Conservation (phyloP, 805 yeast genomes). For the Teunomyces tritomae region DNA sequence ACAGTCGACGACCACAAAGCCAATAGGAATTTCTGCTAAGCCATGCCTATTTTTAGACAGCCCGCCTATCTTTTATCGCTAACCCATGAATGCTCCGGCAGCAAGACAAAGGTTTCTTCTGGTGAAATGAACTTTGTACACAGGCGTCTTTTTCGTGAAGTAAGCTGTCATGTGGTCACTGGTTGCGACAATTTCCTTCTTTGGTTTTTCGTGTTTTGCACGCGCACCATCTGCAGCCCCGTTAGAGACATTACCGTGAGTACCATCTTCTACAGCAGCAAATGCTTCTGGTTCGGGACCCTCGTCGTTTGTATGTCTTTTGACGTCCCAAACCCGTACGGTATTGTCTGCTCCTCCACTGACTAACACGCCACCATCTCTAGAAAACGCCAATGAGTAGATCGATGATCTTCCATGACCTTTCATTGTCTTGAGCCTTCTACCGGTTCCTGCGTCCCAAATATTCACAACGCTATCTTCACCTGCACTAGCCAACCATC, state of each 20-base stretch:
- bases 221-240: constrained; percentile 11
- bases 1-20: background rate
- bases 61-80: background rate
- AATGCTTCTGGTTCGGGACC: constrained; percentile 77
- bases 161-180: constrained; percentile 91
- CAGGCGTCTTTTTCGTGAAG: constrained; percentile 91
- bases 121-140: constrained; percentile 89
- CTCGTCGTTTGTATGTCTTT: constrained; percentile 76
- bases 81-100: constrained; percentile 72
- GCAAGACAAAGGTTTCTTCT: constrained; percentile 87
- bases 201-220: constrained; percentile 45
- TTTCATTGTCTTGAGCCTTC: constrained; percentile 83
- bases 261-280: constrained; percentile 14
- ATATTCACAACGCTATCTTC: constrained; percentile 85
- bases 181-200: constrained; percentile 74
- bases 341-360: constrained; percentile 92
- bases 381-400: constrained; percentile 78
- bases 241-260: constrained; percentile 8
- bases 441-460: constrained; percentile 94
- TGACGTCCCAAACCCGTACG: constrained; percentile 95
- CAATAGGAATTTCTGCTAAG: background rate
- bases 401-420: constrained; percentile 91
- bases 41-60: background rate
- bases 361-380: constrained; percentile 85
- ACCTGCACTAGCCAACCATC: constrained; percentile 94